phyloP scores from a whole-genome alignment of 2,329 filamentous ascomycete species.

The Zopfia rhizophila region DNA sequence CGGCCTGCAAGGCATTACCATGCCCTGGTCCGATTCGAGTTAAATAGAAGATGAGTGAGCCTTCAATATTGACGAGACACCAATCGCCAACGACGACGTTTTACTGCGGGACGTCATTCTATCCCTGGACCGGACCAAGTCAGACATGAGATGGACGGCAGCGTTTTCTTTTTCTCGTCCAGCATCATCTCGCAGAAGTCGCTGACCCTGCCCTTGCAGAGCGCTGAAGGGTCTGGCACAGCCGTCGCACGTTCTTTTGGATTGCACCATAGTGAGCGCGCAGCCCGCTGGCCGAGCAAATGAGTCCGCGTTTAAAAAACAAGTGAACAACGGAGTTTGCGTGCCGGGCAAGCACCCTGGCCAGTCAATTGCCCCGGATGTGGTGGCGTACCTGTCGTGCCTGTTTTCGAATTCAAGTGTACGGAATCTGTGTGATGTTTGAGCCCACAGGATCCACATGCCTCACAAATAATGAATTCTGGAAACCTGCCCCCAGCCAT shows the following conservation, averaged over 20 bases:
- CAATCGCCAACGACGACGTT: no score
- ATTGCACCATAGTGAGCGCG: not conserved
- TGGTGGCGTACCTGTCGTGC: slow-evolving; percentile 47
- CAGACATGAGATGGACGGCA: no score
- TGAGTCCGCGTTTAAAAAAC: slow-evolving; percentile 46
- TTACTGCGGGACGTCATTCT: no score
- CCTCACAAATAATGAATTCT: no score
- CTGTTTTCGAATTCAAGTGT: slow-evolving; percentile 40
- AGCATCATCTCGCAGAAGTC: slow-evolving; percentile 21
- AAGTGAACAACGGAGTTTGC: slow-evolving; percentile 40
- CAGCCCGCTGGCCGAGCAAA: slow-evolving; percentile 31
- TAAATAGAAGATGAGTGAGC: no score
- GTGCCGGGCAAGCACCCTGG: slow-evolving; percentile 32
- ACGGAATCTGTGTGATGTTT: slow-evolving; percentile 37
- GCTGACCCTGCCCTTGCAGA: slow-evolving; percentile 36
- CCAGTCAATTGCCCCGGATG: slow-evolving; percentile 19
- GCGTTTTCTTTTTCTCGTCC: no score
- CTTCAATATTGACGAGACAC: no score
- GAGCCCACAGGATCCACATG: slow-evolving; percentile 30
- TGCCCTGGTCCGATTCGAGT: slow-evolving; percentile 34
- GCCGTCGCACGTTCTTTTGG: slow-evolving; percentile 34
- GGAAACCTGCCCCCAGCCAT: slow-evolving; percentile 24
- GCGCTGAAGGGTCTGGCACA: slow-evolving; percentile 26
- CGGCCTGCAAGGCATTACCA: slow-evolving; percentile 44
- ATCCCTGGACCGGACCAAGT: no score